Base-by-base conservation (phyloP, 2,329 filamentous ascomycete genomes). In the Pseudofabraea citricarpa region DNA sequence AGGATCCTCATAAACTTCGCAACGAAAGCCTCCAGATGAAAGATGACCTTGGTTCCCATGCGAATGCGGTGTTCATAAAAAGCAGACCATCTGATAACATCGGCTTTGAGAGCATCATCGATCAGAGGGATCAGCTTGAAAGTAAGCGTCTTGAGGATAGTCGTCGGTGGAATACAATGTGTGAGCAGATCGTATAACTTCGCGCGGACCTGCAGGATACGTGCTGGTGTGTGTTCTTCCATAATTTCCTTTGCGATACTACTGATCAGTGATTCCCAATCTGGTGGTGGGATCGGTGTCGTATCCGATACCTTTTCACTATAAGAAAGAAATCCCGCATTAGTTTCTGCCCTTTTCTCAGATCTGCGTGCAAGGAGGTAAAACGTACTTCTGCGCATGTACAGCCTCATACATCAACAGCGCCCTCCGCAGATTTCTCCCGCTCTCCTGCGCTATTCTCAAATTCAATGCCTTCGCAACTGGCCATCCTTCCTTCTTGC, bases 121-220 rank as follows among this genome's bases (percentile, higher is more conserved):
- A 95, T 86, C 60, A 87, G 80, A 0, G 82, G 77, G 55, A 97
- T 83, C 18, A 98, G 75, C 66, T 95, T 95, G 72, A 95, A 97
- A 0, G 91, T 94, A 47, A 98, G 74, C 0, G 89, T 95, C 71
- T 95, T 95, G 56, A 98, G 76, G 50, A 98, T 90, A 1, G 87
- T 94, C 0, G 91, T 95, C 2, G 93, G 79, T 12, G 94, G 93
- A 60, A 98, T 98, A 66, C 94, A 98, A 64, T 98, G 93, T 6
- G 91, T 95, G 36, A 98, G 75, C 24, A 98, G 77, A 61, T 98
- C 93, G 69, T 98, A 98, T n/a, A 98, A 77, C 66, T 95, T 94
- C 8, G 89, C 83, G 50, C 93, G 82, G 36, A 96, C 90, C 59
- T 90, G 80, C 50, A 98, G 70, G 48, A 98, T 90, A 40, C 88